Conservation (phyloP, 441 rosid genomes). For the Brassica hybrid region DNA sequence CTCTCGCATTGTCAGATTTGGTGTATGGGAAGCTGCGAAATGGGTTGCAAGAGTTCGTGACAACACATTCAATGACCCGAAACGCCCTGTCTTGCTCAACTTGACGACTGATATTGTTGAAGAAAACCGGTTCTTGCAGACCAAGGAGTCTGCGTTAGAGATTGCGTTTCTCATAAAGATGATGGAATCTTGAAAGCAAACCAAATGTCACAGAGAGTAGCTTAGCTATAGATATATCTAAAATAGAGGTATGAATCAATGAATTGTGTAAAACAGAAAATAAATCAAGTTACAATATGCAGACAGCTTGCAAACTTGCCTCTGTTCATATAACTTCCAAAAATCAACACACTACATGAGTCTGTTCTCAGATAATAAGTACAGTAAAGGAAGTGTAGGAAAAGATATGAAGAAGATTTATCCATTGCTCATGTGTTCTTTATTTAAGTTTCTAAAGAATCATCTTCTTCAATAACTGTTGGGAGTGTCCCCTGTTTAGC, state of each 20-base stretch:
- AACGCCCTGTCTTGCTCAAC: constrained; percentile 73
- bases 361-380: constrained; percentile 29
- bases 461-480: constrained; percentile 75
- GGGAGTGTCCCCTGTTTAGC: constrained; percentile 71
- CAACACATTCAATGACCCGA: constrained; percentile 62
- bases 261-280: constrained; percentile 31
- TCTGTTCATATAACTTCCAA: constrained; percentile 35
- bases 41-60: constrained; percentile 92
- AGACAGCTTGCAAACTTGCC: constrained; percentile 20
- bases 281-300: constrained; percentile 25
- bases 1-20: constrained; percentile 61
- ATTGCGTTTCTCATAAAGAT: constrained; percentile 81
- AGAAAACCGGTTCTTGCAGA: constrained; percentile 83
- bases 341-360: constrained; percentile 33
- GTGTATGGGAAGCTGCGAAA: constrained; percentile 99
- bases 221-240: neutral
- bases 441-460: constrained; percentile 32
- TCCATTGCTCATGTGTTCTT: constrained; percentile 19
- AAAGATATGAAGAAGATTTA: neutral
- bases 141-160: constrained; percentile 82
- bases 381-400: constrained; percentile 30
- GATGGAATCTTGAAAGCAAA: constrained; percentile 48
- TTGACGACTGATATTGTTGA: constrained; percentile 80
- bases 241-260: constrained; percentile 29
- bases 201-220: neutral